A percentile compares a stretch with the other conserved stretches of the same genome.
These are phyloP conservation scores for Thelonectria rubi DNA, from an alignment of 2,329 filamentous ascomycete genomes.

Conservation along the genomic window DNA sequence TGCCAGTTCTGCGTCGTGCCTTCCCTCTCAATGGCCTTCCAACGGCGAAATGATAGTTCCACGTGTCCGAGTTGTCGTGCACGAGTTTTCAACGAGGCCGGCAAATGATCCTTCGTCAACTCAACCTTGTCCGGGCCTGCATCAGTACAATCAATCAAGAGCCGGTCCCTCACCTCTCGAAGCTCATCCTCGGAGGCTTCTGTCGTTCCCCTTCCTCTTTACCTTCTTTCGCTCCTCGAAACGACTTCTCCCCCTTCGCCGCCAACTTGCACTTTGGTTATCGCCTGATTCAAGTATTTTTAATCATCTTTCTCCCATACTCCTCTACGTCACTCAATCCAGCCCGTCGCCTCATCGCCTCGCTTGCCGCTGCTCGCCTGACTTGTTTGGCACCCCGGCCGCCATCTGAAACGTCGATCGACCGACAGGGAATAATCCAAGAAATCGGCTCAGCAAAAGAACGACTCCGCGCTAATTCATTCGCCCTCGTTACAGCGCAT, in stretches of 20 bases:
- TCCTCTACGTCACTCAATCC: not conserved
- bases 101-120: not conserved
- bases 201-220: not conserved
- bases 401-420: constrained; percentile 12
- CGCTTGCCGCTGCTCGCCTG: not conserved
- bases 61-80: too few species aligned
- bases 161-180: not conserved
- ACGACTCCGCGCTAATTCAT: constrained; percentile 6
- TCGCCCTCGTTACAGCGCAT: not conserved
- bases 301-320: not conserved
- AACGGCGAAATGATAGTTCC: too few species aligned
- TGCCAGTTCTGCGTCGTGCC: too few species aligned
- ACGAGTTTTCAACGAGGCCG: too few species aligned
- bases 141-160: not conserved
- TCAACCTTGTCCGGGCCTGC: too few species aligned
- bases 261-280: not conserved
- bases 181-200: not conserved
- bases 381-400: constrained; percentile 6
- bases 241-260: not conserved
- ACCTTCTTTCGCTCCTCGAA: not conserved
- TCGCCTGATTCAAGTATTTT: not conserved
- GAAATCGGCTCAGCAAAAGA: constrained; percentile 7
- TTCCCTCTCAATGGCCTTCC: too few species aligned
- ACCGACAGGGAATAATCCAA: constrained; percentile 22
- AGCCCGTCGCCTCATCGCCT: not conserved